Evolutionary conservation across 306 rosid genomes (phyloP).

Genomic region (Ammopiptanthus mongolicus): DNA sequence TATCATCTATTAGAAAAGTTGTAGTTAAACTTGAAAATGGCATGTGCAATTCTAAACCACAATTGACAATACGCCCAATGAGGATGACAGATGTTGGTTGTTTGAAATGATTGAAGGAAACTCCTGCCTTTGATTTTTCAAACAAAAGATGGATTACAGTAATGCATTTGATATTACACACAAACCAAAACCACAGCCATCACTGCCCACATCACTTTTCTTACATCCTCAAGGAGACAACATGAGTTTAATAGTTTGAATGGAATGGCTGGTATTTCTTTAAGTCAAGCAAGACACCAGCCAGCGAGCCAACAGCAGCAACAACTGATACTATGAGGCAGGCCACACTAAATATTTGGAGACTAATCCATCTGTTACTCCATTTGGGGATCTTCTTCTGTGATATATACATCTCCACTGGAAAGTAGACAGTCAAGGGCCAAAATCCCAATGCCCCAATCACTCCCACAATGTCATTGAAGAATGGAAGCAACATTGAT

Average conservation of each 20-base stretch:
- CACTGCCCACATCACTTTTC: neutral
- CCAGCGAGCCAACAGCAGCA: constrained; percentile 75
- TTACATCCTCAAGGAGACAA: neutral
- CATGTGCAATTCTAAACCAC: neutral
- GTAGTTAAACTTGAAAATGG: neutral
- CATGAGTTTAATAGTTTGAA: constrained; percentile 25
- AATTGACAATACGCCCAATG: neutral
- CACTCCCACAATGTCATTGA: constrained; percentile 74
- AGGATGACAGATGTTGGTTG: neutral
- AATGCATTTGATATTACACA: neutral
- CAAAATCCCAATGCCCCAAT: constrained; percentile 81
- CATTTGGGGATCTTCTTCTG: constrained; percentile 70
- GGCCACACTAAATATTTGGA: constrained; percentile 46
- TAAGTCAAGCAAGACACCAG: constrained; percentile 56
- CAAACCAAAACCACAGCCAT: constrained; percentile 10
- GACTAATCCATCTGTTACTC: constrained; percentile 65
- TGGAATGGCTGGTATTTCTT: constrained; percentile 56
- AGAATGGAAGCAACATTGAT: constrained; percentile 79
- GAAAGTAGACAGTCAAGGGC: constrained; percentile 77
- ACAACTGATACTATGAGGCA: constrained; percentile 44
- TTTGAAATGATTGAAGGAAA: constrained; percentile 7
- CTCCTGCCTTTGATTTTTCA: neutral
- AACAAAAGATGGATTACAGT: neutral
- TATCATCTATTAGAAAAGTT: too few relatives aligned
- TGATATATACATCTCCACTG: constrained; percentile 66